Conservation (phyloP, 164 flowering plant species). For the Taxillus chinensis region DNA sequence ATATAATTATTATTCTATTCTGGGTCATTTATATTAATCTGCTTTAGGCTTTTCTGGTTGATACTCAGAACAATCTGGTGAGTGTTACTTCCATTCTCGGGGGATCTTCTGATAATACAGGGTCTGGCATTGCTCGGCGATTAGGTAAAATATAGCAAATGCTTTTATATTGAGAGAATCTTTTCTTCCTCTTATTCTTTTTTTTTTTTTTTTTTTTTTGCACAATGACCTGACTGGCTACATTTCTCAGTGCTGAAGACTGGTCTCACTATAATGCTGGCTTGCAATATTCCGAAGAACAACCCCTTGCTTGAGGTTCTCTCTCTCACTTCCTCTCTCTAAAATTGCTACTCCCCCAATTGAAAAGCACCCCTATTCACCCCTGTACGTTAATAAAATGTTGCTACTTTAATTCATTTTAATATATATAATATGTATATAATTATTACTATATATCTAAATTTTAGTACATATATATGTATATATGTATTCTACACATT, state of each 20-base stretch:
- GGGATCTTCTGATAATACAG: slow-evolving; percentile 78
- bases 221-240: not conserved
- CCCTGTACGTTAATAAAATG: not conserved
- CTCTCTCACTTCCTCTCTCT: slow-evolving; percentile 7
- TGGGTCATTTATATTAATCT: too few species aligned
- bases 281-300: slow-evolving; percentile 81
- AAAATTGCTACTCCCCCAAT: not conserved
- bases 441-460: too few species aligned
- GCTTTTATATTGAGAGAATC: not conserved
- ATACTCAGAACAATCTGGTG: slow-evolving; percentile 23
- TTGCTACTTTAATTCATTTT: too few species aligned
- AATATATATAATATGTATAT: not conserved
- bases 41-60: too few species aligned
- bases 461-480: too few species aligned
- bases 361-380: not conserved
- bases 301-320: slow-evolving; percentile 75
- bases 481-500: too few species aligned
- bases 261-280: slow-evolving; percentile 61
- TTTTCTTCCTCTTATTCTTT: not conserved
- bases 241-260: slow-evolving; percentile 49
- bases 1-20: too few species aligned
- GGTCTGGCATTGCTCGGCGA: slow-evolving; percentile 77
- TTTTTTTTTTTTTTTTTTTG: not conserved
- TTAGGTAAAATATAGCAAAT: slow-evolving; percentile 32
- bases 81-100: slow-evolving; percentile 70